Base-by-base conservation (phyloP, 2,329 filamentous ascomycete species). In the Fusarium xyrophilum region DNA sequence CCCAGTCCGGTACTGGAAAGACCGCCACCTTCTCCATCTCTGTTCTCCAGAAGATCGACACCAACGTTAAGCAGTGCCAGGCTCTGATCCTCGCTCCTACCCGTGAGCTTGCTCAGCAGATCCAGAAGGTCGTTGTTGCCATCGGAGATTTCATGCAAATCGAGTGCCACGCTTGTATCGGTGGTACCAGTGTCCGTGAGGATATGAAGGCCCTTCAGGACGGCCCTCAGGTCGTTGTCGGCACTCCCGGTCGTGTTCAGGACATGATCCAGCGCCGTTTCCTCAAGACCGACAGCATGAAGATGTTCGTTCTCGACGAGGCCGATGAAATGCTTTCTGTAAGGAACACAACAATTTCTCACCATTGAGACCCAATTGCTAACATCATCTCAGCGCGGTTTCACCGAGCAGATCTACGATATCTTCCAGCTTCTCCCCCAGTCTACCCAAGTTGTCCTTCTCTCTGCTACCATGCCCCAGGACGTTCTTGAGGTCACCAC, bases 391-490 rank as follows among this genome's bases (percentile, higher is more conserved):
- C 71, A 93, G 88, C 95, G 95, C 79, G 96, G 96, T 88, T 99
- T 99, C 90, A 97, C 94, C 77, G 96, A 99, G 87, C 96, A 99
- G 87, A 99, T 99, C 86, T 99, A 99, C 88, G 96, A 99, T 83
- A 97, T 99, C 85, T 99, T 97, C 91, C 95, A 97, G 85, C 92
- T 97, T 67, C 91, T 99, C 57, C 96, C 96, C 61, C 96, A 97
- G 85, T 94, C 93, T 69, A 99, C 95, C 80, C 96, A 99, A 88
- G 96, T 99, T 73, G 95, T 98, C 74, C 92, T 99, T 62, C 90
- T 99, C 59, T 98, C 96, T 64, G 96, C 96, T 78, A 99, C 96
- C 82, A 97, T 99, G 90, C 96, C 96, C 78, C 93, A 97, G 87
- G 96, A 99, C 80, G 96, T 99, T 68, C 90, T 99, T 67, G 96